phyloP scores from a whole-genome alignment of 805 yeast species.

The Saturnispora galanensis region DNA sequence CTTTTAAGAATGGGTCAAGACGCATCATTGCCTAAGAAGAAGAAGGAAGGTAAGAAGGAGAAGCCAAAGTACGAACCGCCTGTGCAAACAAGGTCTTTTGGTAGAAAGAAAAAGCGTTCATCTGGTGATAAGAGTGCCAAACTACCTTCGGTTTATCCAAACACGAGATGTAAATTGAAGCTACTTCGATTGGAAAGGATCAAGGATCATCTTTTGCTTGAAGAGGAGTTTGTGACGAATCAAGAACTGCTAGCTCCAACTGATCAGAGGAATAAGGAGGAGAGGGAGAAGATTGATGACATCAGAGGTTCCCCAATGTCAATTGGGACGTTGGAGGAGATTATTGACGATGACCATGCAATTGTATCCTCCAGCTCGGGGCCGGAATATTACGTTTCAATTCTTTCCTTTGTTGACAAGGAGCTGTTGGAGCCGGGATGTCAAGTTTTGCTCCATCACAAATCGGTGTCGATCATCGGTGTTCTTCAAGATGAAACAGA shows the following conservation, averaged over 20 bases:
- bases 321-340: constrained; percentile 92
- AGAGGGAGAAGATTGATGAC: constrained; percentile 89
- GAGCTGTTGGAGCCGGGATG: constrained; percentile 95
- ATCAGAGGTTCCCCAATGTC: constrained; percentile 95
- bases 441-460: constrained; percentile 89
- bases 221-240: constrained; percentile 91
- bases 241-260: constrained; percentile 93
- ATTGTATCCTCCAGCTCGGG: constrained; percentile 94
- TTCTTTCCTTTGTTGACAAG: constrained; percentile 93
- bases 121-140: constrained; percentile 71
- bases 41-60: constrained; percentile 46
- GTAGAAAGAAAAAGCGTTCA: constrained; percentile 76
- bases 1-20: constrained; percentile 24
- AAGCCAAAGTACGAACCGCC: constrained; percentile 99
- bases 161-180: constrained; percentile 87
- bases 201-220: constrained; percentile 88
- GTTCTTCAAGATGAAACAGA: constrained; percentile 97
- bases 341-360: constrained; percentile 97
- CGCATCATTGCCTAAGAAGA: constrained; percentile 28
- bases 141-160: constrained; percentile 82
- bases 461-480: constrained; percentile 93
- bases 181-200: constrained; percentile 89
- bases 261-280: constrained; percentile 94
- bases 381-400: constrained; percentile 94
- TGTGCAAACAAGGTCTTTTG: constrained; percentile 77